Evolutionary conservation across 805 yeast species (phyloP).

Genomic region (Metschnikowia santaceciliae): DNA sequence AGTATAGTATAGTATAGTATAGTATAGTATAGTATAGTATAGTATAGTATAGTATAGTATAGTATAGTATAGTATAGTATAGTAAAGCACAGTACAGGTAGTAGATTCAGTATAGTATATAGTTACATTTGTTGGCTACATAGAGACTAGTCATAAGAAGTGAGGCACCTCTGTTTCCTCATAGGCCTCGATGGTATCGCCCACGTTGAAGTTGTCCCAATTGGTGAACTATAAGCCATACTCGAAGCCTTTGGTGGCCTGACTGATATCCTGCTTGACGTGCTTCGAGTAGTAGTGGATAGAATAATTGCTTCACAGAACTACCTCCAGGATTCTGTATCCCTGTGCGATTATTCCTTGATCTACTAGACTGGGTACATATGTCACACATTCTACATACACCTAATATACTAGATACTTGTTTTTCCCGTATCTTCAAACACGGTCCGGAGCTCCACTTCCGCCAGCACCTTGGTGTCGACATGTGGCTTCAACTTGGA

Average conservation of each 20-base stretch:
- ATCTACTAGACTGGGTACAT: too few species aligned
- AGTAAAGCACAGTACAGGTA: too few species aligned
- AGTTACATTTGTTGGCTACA: neutral
- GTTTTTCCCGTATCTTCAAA: constrained; percentile 63
- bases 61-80: too few species aligned
- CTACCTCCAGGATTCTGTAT: too few species aligned
- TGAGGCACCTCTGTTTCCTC: constrained; percentile 54
- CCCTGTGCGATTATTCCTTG: constrained; percentile 37
- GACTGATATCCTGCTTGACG: constrained; percentile 71
- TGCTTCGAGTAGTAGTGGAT: constrained; percentile 49
- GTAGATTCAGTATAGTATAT: too few species aligned
- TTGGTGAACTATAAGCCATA: constrained; percentile 77
- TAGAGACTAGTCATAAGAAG: constrained; percentile 21
- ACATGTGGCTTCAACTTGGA: constrained; percentile 58
- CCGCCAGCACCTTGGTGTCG: constrained; percentile 63
- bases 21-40: too few species aligned
- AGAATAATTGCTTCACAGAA: too few species aligned
- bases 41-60: too few species aligned
- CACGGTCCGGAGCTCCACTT: constrained; percentile 63
- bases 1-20: too few species aligned
- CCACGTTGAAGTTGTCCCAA: constrained; percentile 68
- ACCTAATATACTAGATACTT: too few species aligned
- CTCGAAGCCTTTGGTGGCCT: constrained; percentile 80
- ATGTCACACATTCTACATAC: too few species aligned
- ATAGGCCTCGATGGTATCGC: constrained; percentile 70